phyloP scores from a whole-genome alignment of 345 rosid species.

The Corchorus capsularis region DNA sequence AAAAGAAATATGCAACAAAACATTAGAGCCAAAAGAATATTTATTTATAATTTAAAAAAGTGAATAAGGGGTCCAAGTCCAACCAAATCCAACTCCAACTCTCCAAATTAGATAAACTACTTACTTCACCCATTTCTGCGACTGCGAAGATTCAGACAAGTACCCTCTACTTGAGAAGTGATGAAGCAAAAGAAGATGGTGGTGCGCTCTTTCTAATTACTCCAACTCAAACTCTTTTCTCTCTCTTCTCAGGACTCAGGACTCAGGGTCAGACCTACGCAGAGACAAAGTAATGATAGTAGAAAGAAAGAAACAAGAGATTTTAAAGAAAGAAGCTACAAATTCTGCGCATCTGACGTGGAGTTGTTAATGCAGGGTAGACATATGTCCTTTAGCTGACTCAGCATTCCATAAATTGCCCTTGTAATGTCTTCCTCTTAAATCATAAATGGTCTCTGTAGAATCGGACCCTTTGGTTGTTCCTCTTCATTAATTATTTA shows the following conservation, averaged over 20 bases:
- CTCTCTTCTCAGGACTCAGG: not conserved
- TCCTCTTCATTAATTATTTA: not conserved
- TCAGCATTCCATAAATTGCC: conserved; percentile 26
- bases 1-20: not conserved
- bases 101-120: not conserved
- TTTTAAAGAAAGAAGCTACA: conserved; percentile 19
- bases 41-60: no score
- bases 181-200: no score
- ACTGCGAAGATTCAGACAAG: not conserved
- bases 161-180: not conserved
- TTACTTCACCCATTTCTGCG: conserved; percentile 57
- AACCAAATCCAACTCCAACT: not conserved
- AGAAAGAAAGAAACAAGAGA: conserved; percentile 8
- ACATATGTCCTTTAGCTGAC: conserved; percentile 34
- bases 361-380: conserved; percentile 22
- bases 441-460: not conserved
- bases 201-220: not conserved
- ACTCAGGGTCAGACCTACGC: no score
- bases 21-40: not conserved
- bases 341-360: conserved; percentile 38
- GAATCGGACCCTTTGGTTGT: not conserved
- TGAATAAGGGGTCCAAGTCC: not conserved
- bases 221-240: conserved; percentile 17
- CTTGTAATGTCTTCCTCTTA: not conserved
- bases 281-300: no score